phyloP scores from a whole-genome alignment of 1,284 basidiomycete species.

The Moesziomyces sp. region DNA sequence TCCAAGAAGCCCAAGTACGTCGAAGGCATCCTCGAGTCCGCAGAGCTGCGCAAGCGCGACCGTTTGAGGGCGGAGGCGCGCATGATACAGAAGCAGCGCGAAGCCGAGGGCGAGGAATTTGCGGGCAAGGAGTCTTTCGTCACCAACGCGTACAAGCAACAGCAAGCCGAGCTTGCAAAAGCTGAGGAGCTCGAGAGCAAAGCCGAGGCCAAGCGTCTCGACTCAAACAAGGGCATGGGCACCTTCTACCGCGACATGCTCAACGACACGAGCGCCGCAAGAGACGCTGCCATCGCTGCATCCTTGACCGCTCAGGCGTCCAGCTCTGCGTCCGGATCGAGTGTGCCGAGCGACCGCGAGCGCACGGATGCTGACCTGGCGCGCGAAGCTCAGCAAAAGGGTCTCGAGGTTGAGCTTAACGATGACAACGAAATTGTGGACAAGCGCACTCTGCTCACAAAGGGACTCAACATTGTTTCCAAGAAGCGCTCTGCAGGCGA shows the following conservation, averaged over 20 bases:
- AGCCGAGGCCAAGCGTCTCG: constrained; percentile 82
- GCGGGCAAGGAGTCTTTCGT: constrained; percentile 95
- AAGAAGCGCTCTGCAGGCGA: constrained; percentile 16
- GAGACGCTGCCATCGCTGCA: constrained; percentile 58
- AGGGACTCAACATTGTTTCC: constrained; percentile 84
- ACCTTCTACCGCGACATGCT: constrained; percentile 61
- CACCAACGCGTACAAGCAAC: constrained; percentile 95
- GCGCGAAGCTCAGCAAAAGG: constrained; percentile 74
- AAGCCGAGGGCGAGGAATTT: constrained; percentile 92
- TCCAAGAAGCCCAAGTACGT: constrained; percentile 88
- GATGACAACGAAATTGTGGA: constrained; percentile 98
- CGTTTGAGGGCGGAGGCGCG: constrained; percentile 94
- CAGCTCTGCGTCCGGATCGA: background rate
- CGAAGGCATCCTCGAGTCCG: constrained; percentile 80
- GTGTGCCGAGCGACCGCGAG: constrained; percentile 24
- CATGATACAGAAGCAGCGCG: constrained; percentile 92
- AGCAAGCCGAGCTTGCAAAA: constrained; percentile 88
- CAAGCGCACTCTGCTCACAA: constrained; percentile 88
- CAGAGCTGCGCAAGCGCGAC: constrained; percentile 87
- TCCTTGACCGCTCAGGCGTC: constrained; percentile 15
- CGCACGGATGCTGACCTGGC: constrained; percentile 76
- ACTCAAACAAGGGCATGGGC: constrained; percentile 79
- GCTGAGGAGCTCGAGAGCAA: constrained; percentile 80
- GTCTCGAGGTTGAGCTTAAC: constrained; percentile 91
- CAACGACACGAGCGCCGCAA: constrained; percentile 50